Evolutionary conservation across 192 early-diverging fungal species (phyloP).

Genomic region (Podila epicladia): DNA sequence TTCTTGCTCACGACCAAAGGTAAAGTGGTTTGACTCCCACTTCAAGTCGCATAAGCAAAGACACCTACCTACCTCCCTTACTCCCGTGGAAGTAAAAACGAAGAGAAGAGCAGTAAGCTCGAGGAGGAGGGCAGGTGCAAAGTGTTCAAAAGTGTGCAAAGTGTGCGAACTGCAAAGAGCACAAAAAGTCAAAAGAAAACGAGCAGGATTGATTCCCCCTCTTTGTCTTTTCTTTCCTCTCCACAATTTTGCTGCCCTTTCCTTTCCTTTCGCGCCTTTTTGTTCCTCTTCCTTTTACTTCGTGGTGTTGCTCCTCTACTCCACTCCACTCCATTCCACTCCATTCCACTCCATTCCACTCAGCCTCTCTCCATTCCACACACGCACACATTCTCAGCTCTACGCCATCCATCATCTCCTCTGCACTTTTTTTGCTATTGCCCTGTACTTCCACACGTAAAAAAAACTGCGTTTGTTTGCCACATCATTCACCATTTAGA

Average conservation of each 20-base stretch:
- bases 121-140: too few species aligned
- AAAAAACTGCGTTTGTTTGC: not conserved
- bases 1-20: too few species aligned
- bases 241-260: constrained; percentile 1
- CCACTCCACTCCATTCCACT: not conserved
- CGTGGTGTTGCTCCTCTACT: not conserved
- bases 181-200: too few species aligned
- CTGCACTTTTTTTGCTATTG: not conserved
- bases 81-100: too few species aligned
- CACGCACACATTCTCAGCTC: not conserved
- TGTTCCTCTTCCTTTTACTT: not conserved
- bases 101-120: too few species aligned
- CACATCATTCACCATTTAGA: not conserved
- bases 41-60: too few species aligned
- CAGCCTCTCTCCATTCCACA: not conserved
- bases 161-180: too few species aligned
- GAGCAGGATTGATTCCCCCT: not conserved
- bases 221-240: not conserved
- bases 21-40: too few species aligned
- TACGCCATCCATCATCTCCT: not conserved
- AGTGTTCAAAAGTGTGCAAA: too few species aligned
- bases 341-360: not conserved
- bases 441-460: not conserved
- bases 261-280: not conserved
- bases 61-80: too few species aligned